Evolutionary conservation across 1,284 basidiomycete genomes (phyloP).

Genomic region (Porphyrellus sp.): DNA sequence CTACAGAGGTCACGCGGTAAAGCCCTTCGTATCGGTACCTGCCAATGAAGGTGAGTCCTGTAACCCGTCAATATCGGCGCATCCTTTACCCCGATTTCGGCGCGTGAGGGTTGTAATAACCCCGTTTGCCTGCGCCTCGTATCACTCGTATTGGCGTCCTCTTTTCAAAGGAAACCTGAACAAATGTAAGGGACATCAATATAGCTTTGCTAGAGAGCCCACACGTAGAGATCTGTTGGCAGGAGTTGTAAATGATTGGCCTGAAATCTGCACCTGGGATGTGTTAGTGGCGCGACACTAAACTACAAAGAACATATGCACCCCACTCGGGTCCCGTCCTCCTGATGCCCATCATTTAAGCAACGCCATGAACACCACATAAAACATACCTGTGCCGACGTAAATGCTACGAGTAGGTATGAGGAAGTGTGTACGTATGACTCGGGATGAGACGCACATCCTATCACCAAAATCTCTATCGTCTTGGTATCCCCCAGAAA

Average conservation of each 20-base stretch:
- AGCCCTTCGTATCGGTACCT: conserved; percentile 27
- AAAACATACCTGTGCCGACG: conserved; percentile 33
- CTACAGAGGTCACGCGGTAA: not conserved
- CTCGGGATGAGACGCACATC: conserved; percentile 33
- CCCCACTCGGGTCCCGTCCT: not conserved
- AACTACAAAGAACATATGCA: conserved; percentile 12
- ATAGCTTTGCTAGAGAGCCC: not conserved
- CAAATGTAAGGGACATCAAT: not conserved
- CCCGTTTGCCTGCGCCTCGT: conserved; percentile 30
- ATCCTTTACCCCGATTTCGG: conserved; percentile 35
- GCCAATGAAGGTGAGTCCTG: not conserved
- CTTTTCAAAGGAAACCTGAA: conserved; percentile 33
- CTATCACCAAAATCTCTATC: conserved; percentile 39
- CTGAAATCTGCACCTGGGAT: conserved; percentile 25
- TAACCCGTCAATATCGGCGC: not conserved
- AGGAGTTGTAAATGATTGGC: conserved; percentile 37
- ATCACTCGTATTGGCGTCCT: conserved; percentile 41
- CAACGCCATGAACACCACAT: not conserved
- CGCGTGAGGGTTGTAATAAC: conserved; percentile 26
- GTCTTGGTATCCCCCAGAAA: conserved; percentile 44
- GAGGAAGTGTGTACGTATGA: not conserved
- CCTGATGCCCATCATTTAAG: not conserved
- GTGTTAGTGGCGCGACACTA: not conserved
- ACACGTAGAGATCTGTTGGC: conserved; percentile 38
- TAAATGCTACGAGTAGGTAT: conserved; percentile 34